Evolutionary conservation across 2,329 filamentous ascomycete species (phyloP).

Genomic region (Leptographium procerum): DNA sequence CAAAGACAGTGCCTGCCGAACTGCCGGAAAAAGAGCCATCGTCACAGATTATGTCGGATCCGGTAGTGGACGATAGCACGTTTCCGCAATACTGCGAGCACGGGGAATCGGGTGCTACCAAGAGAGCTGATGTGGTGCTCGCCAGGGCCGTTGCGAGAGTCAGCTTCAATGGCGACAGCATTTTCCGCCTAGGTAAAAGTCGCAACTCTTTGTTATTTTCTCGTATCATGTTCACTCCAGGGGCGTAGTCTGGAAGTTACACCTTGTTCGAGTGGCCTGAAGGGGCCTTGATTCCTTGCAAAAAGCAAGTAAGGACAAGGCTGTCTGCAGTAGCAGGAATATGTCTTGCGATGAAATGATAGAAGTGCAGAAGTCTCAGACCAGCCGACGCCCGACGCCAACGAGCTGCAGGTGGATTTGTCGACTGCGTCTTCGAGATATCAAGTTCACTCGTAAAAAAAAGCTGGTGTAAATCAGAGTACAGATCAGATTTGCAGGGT

Average conservation of each 20-base stretch:
- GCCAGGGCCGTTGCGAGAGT: slow-evolving; percentile 12
- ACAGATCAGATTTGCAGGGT: neutral
- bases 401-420: too few relatives aligned
- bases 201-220: neutral
- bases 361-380: too few relatives aligned
- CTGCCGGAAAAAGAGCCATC: slow-evolving; percentile 25
- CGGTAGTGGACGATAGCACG: slow-evolving; percentile 31
- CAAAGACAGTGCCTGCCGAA: slow-evolving; percentile 35
- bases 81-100: slow-evolving; percentile 44
- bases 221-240: neutral
- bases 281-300: neutral
- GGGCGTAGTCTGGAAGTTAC: too few relatives aligned
- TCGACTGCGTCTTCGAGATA: too few relatives aligned
- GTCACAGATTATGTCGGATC: slow-evolving; percentile 36
- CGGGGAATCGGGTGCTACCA: slow-evolving; percentile 35
- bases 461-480: neutral
- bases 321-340: neutral
- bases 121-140: slow-evolving; percentile 20
- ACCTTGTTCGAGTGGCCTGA: too few relatives aligned
- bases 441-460: neutral
- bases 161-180: slow-evolving; percentile 7
- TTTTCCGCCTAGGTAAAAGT: neutral
- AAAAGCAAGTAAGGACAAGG: neutral
- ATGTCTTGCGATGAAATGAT: too few relatives aligned
- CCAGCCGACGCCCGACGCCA: too few relatives aligned